phyloP scores from a whole-genome alignment of 1,284 basidiomycete genomes.

The Testicularia cyperi region DNA sequence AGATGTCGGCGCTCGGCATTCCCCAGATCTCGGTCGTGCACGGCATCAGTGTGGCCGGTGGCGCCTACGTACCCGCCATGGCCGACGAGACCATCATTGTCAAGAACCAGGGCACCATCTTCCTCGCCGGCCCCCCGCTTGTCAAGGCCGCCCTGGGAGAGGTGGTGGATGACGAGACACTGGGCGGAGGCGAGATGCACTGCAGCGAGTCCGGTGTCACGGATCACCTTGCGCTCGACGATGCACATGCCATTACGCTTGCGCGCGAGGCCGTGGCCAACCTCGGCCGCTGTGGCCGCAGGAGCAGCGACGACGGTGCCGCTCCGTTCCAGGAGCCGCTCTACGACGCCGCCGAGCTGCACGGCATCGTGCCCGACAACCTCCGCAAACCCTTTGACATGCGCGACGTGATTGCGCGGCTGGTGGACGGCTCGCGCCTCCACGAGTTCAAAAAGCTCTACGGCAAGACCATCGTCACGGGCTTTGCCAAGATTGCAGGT shows the following conservation, averaged over 20 bases:
- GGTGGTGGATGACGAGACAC: slow-evolving; percentile 82
- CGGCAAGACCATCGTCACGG: slow-evolving; percentile 83
- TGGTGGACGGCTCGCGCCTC: slow-evolving; percentile 88
- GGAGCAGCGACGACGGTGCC: slow-evolving; percentile 6
- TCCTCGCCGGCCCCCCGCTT: slow-evolving; percentile 90
- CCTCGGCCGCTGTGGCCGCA: slow-evolving; percentile 63
- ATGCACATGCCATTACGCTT: slow-evolving; percentile 82
- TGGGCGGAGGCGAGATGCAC: slow-evolving; percentile 89
- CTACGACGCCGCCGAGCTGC: slow-evolving; percentile 77
- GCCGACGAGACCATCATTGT: slow-evolving; percentile 89
- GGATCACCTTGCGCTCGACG: slow-evolving; percentile 84
- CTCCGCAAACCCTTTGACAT: slow-evolving; percentile 85
- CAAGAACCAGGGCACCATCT: slow-evolving; percentile 86
- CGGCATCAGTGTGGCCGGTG: slow-evolving; percentile 85
- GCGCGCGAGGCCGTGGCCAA: slow-evolving; percentile 79
- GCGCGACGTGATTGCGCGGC: slow-evolving; percentile 84
- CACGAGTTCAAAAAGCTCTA: slow-evolving; percentile 95
- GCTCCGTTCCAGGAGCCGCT: slow-evolving; percentile 71
- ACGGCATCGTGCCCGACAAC: slow-evolving; percentile 88
- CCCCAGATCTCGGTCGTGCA: slow-evolving; percentile 91
- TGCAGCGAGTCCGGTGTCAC: slow-evolving; percentile 89
- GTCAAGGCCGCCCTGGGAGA: slow-evolving; percentile 95
- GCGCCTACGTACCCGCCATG: slow-evolving; percentile 93
- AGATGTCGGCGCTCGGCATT: slow-evolving; percentile 84
- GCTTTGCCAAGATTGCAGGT: slow-evolving; percentile 62